phyloP scores from a whole-genome alignment of 2,329 filamentous ascomycete species.

The Clarireedia homoeocarpa region DNA sequence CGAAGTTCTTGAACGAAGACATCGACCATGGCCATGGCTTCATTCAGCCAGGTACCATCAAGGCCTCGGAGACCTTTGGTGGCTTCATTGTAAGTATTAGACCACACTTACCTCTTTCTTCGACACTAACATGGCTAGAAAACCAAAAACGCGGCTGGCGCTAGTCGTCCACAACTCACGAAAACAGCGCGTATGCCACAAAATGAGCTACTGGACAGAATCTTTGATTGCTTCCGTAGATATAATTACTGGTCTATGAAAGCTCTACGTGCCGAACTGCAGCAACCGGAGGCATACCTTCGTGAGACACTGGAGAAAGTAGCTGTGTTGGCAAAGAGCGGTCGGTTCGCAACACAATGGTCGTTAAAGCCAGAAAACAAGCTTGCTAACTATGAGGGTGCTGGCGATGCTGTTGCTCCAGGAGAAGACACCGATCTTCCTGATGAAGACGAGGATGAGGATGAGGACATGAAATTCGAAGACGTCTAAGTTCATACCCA shows the following conservation, averaged over 20 bases:
- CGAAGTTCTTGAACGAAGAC: constrained; percentile 32
- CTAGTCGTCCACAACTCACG: constrained; percentile 60
- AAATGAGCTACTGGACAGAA: constrained; percentile 76
- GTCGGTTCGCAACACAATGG: constrained; percentile 80
- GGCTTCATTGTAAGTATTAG: constrained; percentile 48
- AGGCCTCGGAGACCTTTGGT: constrained; percentile 36
- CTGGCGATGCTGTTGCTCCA: constrained; percentile 43
- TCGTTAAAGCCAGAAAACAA: constrained; percentile 66
- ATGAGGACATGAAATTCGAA: constrained; percentile 68
- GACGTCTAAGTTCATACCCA: constrained; percentile 45
- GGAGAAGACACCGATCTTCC: constrained; percentile 39
- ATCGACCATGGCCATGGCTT: constrained; percentile 32
- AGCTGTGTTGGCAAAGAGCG: constrained; percentile 73
- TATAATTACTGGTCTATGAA: constrained; percentile 95
- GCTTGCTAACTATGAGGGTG: constrained; percentile 43
- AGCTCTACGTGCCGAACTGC: constrained; percentile 65
- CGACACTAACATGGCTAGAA: constrained; percentile 37
- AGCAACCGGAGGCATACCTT: constrained; percentile 89
- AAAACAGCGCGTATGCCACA: constrained; percentile 88
- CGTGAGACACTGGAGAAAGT: constrained; percentile 78
- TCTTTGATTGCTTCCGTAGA: constrained; percentile 75
- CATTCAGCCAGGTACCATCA: constrained; percentile 49
- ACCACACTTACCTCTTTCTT: background rate
- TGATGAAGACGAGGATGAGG: constrained; percentile 53
- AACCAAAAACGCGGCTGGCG: constrained; percentile 40